A percentile compares a stretch with the other conserved stretches of the same genome.
phyloP scores from a whole-genome alignment of 208 protist species.

The Kentomonas sorsogonicus region DNA sequence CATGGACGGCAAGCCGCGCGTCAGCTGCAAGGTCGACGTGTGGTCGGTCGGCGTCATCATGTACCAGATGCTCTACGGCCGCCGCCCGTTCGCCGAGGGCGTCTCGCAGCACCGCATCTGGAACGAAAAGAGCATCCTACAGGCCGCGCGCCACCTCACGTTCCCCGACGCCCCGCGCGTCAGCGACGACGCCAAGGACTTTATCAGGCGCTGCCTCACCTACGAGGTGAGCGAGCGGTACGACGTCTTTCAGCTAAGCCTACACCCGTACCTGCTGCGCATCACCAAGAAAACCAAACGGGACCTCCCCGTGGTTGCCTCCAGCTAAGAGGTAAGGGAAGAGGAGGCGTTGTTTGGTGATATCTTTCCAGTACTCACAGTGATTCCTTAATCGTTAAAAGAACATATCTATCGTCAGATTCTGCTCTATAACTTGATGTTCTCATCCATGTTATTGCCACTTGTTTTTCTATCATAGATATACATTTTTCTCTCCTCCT shows the following conservation, averaged over 20 bases:
- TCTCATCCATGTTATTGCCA: too few species aligned
- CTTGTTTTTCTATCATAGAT: too few species aligned
- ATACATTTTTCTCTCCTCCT: too few species aligned
- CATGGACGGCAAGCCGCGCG: conserved; percentile 75
- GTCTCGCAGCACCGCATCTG: conserved; percentile 84
- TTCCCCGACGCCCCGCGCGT: conserved; percentile 73
- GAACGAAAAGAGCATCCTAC: conserved; percentile 75
- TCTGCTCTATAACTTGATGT: too few species aligned
- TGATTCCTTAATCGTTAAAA: too few species aligned
- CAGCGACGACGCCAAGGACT: conserved; percentile 71
- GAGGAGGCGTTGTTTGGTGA: too few species aligned
- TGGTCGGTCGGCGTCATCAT: conserved; percentile 94
- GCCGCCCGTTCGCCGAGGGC: conserved; percentile 92
- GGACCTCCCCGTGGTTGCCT: too few species aligned
- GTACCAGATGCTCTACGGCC: conserved; percentile 94
- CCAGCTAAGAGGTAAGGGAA: too few species aligned
- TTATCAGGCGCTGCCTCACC: conserved; percentile 68
- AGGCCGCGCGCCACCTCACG: conserved; percentile 38
- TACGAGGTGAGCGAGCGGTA: conserved; percentile 65
- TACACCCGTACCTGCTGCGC: conserved; percentile 64
- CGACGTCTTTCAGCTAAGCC: conserved; percentile 63
- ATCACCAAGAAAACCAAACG: too few species aligned
- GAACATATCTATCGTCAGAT: too few species aligned
- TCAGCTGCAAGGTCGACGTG: conserved; percentile 88
- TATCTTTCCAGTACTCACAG: too few species aligned